phyloP scores from a whole-genome alignment of 2,329 filamentous ascomycete genomes.

The Zymoseptoria passerinii region DNA sequence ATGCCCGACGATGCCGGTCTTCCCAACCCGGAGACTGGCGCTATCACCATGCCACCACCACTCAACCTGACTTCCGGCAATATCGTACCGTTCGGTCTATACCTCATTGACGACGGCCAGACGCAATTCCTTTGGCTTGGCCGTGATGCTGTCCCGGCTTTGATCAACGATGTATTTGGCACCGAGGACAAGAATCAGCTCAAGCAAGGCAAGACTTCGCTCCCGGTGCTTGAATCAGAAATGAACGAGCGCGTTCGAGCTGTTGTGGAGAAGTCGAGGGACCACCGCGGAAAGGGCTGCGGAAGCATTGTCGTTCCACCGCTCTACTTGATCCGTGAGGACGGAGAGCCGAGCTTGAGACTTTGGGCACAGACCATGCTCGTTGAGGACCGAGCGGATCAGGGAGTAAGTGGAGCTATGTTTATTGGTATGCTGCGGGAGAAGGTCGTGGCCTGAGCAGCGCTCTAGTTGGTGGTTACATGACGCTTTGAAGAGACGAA shows the following conservation, averaged over 20 bases:
- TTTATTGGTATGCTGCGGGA: constrained; percentile 88
- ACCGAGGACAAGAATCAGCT: constrained; percentile 73
- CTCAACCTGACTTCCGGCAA: constrained; percentile 82
- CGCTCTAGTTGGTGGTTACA: neutral
- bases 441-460: constrained; percentile 57
- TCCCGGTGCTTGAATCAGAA: constrained; percentile 86
- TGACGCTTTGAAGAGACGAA: neutral
- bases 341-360: constrained; percentile 89
- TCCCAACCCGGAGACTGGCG: constrained; percentile 75
- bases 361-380: constrained; percentile 95
- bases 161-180: constrained; percentile 85
- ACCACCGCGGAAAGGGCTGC: constrained; percentile 76
- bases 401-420: constrained; percentile 84
- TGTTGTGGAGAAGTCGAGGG: constrained; percentile 84
- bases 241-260: constrained; percentile 91
- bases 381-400: constrained; percentile 89
- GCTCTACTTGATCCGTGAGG: constrained; percentile 86
- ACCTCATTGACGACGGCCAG: constrained; percentile 93
- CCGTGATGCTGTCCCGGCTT: constrained; percentile 80
- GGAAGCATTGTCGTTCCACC: constrained; percentile 91
- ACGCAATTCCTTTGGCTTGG: constrained; percentile 98
- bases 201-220: constrained; percentile 79
- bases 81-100: constrained; percentile 81
- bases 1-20: constrained; percentile 92
- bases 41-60: constrained; percentile 77